phyloP scores from a whole-genome alignment of 257 asterid genomes.

The Ehretia macrophylla region DNA sequence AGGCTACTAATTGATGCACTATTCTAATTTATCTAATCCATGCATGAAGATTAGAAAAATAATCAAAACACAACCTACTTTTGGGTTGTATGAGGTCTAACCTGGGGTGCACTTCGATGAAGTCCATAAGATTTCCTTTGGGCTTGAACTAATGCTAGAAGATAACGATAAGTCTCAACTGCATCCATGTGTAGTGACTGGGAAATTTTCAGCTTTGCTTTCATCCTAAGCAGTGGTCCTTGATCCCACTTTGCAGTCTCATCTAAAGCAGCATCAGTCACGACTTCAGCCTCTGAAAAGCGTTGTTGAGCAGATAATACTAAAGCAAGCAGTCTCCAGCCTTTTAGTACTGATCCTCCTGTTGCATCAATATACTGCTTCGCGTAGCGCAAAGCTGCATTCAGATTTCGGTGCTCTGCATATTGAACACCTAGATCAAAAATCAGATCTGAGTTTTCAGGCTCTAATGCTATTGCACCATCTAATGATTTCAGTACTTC shows the following conservation, averaged over 20 bases:
- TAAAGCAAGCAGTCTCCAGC: slow-evolving; percentile 93
- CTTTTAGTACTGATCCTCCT: slow-evolving; percentile 80
- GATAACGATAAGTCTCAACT: slow-evolving; percentile 74
- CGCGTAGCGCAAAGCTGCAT: slow-evolving; percentile 80
- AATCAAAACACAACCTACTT: not conserved
- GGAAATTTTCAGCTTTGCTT: slow-evolving; percentile 80
- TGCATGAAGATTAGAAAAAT: too few species aligned
- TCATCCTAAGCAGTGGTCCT: slow-evolving; percentile 84
- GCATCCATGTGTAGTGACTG: slow-evolving; percentile 78
- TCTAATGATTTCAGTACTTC: slow-evolving; percentile 89
- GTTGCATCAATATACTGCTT: slow-evolving; percentile 83
- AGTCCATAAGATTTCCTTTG: slow-evolving; percentile 79
- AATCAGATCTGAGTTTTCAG: slow-evolving; percentile 65
- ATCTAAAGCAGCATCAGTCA: slow-evolving; percentile 89
- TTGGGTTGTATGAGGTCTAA: slow-evolving; percentile 14
- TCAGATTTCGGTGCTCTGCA: slow-evolving; percentile 85
- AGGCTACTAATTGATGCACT: too few species aligned
- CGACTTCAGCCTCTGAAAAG: slow-evolving; percentile 82
- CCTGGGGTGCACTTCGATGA: slow-evolving; percentile 56
- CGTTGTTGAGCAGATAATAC: slow-evolving; percentile 88
- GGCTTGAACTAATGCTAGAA: slow-evolving; percentile 94
- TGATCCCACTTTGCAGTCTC: slow-evolving; percentile 99
- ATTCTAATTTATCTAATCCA: too few species aligned
- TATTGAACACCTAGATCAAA: slow-evolving; percentile 82
- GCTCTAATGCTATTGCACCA: slow-evolving; percentile 64